Base-by-base conservation (phyloP, 257 asterid species). In the Dorcoceras hygrometricum region DNA sequence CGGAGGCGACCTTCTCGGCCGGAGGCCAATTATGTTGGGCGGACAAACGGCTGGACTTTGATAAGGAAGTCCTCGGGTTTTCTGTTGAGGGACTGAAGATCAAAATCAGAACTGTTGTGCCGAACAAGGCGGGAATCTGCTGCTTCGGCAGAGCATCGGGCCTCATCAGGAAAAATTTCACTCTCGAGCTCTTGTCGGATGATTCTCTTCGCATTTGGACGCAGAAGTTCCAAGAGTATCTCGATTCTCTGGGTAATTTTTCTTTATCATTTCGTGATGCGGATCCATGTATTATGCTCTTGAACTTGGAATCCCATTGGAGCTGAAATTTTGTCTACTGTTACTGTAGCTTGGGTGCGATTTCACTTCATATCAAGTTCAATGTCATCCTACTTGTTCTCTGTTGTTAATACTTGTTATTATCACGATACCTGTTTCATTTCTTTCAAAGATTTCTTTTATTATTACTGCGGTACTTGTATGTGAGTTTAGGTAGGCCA, bases 21-120 rank as follows among this genome's bases (percentile, higher is more conserved):
- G 82, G 31, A 32, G 97, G 99, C 2, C 79, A 73, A 57, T 79
- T 94, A 72, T 75, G 73, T 34, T 88, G 90, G 88, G 72, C 71
- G 1, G 87, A 62, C 46, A 80, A 77, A 23, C 80, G 80, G 18
- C 64, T 90, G 68, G 80, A 73, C 34, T 59, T 94, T 46, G 95
- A 80, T 61, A 81, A 83, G 69, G 82, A 94, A 63, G 95, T 90
- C 55, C 82, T 94, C 66, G 95, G 97, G 5, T 87, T 90, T 78
- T 68, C 87, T 14, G 81, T 79, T 26, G 88, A 84, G 24, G 93
- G 88, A 59, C 65, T 63, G 48, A 78, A 55, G 66, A 73, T 94
- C 69, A 77, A 73, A 48, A 73, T 94, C 71, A 82, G 84, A 69
- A 78, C 91, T 50, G 73, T 84, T 6, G 76, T 83, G 50, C 84